A percentile compares a stretch with the other conserved stretches of the same genome.
Evolutionary conservation across 139 green algal genomes (phyloP).

Genomic region (Limnomonas spitsbergensis): DNA sequence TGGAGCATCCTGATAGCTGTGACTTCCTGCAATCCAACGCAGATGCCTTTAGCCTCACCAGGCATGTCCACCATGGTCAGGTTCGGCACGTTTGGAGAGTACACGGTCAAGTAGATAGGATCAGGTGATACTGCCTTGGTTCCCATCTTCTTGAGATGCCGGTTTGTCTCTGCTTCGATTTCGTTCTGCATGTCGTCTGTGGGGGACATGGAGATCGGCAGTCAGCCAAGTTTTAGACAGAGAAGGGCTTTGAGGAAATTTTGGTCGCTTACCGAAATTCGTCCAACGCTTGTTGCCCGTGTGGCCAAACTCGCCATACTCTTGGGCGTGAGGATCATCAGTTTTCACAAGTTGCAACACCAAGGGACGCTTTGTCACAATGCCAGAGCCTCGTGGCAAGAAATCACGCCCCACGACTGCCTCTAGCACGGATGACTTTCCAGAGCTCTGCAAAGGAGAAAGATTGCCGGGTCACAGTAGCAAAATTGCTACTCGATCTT

Average conservation of each 20-base stretch:
- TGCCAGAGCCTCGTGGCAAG: conserved; percentile 88
- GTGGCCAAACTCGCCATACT: conserved; percentile 92
- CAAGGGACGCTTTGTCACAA: conserved; percentile 88
- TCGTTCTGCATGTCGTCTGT: conserved; percentile 77
- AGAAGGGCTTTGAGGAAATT: not conserved
- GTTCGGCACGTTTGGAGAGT: conserved; percentile 85
- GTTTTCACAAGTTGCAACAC: conserved; percentile 82
- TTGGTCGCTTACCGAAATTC: conserved; percentile 72
- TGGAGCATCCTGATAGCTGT: no score
- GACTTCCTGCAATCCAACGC: no score
- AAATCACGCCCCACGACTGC: conserved; percentile 92
- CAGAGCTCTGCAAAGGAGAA: conserved; percentile 71
- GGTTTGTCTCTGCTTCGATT: conserved; percentile 89
- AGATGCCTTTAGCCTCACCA: no score
- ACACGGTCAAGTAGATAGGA: conserved; percentile 91
- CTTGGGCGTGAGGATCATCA: conserved; percentile 65
- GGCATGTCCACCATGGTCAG: conserved; percentile 96
- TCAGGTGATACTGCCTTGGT: conserved; percentile 77
- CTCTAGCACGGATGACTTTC: conserved; percentile 93
- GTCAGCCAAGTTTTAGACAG: not conserved
- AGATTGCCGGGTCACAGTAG: not conserved
- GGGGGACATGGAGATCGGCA: not conserved
- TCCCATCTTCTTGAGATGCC: conserved; percentile 61
- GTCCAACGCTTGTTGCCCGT: conserved; percentile 65
- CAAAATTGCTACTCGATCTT: not conserved